Evolutionary conservation across 108 stramenopile genomes (phyloP), one percentile per base, ranked within the genome.

Genomic region (Nitzschia sp.): DNA sequence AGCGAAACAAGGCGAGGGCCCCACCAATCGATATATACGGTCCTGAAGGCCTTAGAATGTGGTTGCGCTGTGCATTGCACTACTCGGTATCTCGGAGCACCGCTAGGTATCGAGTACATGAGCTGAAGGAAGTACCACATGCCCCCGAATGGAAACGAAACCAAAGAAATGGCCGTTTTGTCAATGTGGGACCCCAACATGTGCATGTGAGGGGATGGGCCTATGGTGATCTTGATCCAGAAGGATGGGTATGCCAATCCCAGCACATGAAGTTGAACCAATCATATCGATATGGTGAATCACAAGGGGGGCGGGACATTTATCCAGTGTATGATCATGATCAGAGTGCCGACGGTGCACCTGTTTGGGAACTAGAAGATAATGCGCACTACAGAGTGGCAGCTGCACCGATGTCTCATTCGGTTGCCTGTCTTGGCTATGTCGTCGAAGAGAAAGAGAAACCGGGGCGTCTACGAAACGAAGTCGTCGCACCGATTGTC

Each of bases 341-440:
- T 17, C 25, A 69, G 53, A 80, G 76, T 15, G 15, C 41, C 24
- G 85, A 91, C 63, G 89, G 87, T 15, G 92, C 92, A 10, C 92
- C 92, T 11, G 67, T 92, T 5, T 91, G 92, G 90, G 83, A 94
- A 69, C 86, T 93, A 10, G 87, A 87, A 63, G 79, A 83, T 42
- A 91, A 92, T 29, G 92, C 83, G 25, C 85, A 88, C 37, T 88
- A 89, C 17, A 67, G 60, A 11, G 93, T 98, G 14, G 69, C 57
- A 57, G 97, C 97, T 14, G 96, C 95, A 20, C 93, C 96, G 21
- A 96, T 98, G 94, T 86, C 86, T 10, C 97, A 98, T 72, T 90
- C 92, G 15, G 83, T 98, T 25, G 96, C 96, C 7, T 96, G 95
- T 64, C 85, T 98, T 7, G 97, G 97, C 14, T 98, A 92, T 69